Evolutionary conservation across 371 early-diverging fungal genomes (phyloP).

Genomic region (Dichotomocladium elegans): DNA sequence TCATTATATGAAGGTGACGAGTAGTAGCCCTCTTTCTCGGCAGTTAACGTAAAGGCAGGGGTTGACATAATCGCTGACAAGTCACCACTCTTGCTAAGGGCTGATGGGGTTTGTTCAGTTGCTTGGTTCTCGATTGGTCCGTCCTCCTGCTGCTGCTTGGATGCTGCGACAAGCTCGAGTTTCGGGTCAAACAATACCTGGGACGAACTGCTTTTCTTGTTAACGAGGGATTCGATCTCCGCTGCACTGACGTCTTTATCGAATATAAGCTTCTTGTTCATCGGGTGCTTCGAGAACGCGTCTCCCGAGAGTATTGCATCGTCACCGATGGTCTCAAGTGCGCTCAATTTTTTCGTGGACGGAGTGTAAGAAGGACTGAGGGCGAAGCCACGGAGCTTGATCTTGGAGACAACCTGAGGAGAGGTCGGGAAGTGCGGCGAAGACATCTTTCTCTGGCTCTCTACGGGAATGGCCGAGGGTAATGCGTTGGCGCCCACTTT

Average conservation of each 20-base stretch:
- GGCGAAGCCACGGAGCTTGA: constrained; percentile 66
- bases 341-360: constrained; percentile 15
- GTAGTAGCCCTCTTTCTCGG: constrained; percentile 26
- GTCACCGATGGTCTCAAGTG: constrained; percentile 57
- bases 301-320: constrained; percentile 65
- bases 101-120: neutral
- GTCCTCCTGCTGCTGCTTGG: no score
- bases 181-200: constrained; percentile 25
- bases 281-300: constrained; percentile 67
- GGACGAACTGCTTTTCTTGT: constrained; percentile 22
- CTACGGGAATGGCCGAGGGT: constrained; percentile 43
- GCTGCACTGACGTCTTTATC: constrained; percentile 25
- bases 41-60: constrained; percentile 5
- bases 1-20: constrained; percentile 34
- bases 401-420: constrained; percentile 63
- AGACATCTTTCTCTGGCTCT: constrained; percentile 44
- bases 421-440: constrained; percentile 58
- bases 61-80: neutral
- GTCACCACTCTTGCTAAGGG: no score
- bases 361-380: constrained; percentile 7
- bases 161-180: constrained; percentile 15
- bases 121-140: no score
- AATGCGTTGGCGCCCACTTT: constrained; percentile 33
- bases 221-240: constrained; percentile 21
- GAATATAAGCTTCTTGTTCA: constrained; percentile 67